These are phyloP conservation scores for Cyclocybe cylindracea DNA, from an alignment of 768 basidiomycete genomes.

Conservation along the genomic window DNA sequence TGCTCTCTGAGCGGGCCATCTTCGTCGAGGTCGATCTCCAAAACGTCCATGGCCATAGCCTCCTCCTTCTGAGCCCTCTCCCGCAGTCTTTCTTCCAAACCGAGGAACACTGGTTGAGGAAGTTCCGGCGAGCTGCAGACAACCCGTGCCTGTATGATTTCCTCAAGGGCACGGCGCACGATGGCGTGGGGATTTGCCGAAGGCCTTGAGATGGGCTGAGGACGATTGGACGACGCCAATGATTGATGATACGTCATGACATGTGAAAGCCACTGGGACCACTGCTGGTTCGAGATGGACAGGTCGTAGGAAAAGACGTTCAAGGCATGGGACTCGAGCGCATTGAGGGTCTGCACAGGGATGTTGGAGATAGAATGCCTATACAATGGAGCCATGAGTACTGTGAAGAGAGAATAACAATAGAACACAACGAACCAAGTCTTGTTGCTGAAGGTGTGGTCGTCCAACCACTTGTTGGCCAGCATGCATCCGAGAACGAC, in stretches of 20 bases:
- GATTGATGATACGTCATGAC: slow-evolving; percentile 66
- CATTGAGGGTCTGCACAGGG: slow-evolving; percentile 69
- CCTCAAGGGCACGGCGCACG: slow-evolving; percentile 69
- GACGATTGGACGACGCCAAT: slow-evolving; percentile 55
- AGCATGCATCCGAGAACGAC: slow-evolving; percentile 83
- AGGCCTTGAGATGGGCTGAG: slow-evolving; percentile 79
- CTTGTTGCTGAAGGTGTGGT: slow-evolving; percentile 88
- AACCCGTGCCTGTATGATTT: slow-evolving; percentile 56
- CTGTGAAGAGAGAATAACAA: slow-evolving; percentile 7
- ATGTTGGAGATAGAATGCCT: slow-evolving; percentile 85
- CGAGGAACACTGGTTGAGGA: slow-evolving; percentile 71
- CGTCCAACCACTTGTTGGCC: slow-evolving; percentile 87
- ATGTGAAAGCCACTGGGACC: slow-evolving; percentile 73
- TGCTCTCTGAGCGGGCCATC: slow-evolving; percentile 83
- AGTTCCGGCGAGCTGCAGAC: slow-evolving; percentile 29
- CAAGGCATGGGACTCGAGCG: slow-evolving; percentile 67
- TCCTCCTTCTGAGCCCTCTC: slow-evolving; percentile 50
- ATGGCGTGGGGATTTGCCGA: slow-evolving; percentile 71
- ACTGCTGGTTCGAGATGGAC: slow-evolving; percentile 61
- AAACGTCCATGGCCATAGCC: slow-evolving; percentile 43
- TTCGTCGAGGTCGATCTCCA: slow-evolving; percentile 81
- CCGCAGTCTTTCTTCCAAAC: slow-evolving; percentile 63
- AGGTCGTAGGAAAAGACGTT: slow-evolving; percentile 73
- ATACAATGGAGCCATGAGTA: slow-evolving; percentile 8
- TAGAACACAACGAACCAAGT: slow-evolving; percentile 60